phyloP scores from a whole-genome alignment of 768 basidiomycete genomes.

The Lyophyllum semitale region DNA sequence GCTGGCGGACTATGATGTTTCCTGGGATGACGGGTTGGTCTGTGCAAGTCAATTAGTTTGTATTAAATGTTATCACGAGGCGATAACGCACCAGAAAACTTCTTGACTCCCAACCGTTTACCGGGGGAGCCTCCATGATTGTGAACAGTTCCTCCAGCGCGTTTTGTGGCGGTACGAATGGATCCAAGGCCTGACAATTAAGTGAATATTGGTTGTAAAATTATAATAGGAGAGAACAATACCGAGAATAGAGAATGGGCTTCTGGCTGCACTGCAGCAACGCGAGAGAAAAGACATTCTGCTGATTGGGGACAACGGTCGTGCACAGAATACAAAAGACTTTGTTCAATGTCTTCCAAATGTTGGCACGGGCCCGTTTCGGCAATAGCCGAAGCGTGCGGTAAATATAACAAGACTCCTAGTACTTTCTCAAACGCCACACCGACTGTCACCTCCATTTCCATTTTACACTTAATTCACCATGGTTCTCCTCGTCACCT shows the following conservation, averaged over 20 bases:
- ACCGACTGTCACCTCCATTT: constrained; percentile 6
- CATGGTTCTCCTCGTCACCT: constrained; percentile 89
- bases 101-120: constrained; percentile 92
- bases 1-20: constrained; percentile 94
- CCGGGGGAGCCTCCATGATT: constrained; percentile 94
- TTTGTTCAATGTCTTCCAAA: not conserved
- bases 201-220: constrained; percentile 1
- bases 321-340: constrained; percentile 8
- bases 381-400: constrained; percentile 39
- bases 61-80: not conserved
- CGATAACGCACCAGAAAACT: constrained; percentile 77
- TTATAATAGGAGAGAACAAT: constrained; percentile 6
- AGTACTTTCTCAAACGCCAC: constrained; percentile 19
- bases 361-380: constrained; percentile 19
- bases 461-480: constrained; percentile 22
- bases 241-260: constrained; percentile 57
- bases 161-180: constrained; percentile 92
- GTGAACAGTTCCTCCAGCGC: constrained; percentile 91
- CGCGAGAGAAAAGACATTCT: constrained; percentile 53
- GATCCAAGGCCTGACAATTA: constrained; percentile 50
- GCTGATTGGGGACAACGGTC: not conserved
- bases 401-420: constrained; percentile 29
- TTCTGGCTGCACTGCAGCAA: constrained; percentile 33
- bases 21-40: constrained; percentile 93
- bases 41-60: constrained; percentile 26